phyloP scores from a whole-genome alignment of 2,329 filamentous ascomycete genomes.

The Xylaria sp. region DNA sequence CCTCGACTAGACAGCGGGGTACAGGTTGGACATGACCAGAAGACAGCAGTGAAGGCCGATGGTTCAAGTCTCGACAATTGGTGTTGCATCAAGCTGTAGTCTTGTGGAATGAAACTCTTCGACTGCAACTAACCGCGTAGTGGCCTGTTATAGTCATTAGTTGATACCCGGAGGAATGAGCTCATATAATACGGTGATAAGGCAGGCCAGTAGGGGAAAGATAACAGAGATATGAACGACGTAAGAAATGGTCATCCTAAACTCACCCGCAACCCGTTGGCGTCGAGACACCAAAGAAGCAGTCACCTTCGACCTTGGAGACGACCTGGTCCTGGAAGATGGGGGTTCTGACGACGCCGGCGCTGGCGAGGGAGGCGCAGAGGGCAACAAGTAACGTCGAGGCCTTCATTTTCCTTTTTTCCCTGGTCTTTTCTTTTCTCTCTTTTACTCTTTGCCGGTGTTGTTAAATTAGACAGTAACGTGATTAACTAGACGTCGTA shows the following conservation, averaged over 20 bases:
- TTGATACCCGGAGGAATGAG: not conserved
- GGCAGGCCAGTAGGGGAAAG: not conserved
- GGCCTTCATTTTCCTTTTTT: constrained; percentile 55
- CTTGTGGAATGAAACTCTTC: not conserved
- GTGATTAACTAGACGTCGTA: not conserved
- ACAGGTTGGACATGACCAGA: not conserved
- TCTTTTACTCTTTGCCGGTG: constrained; percentile 1
- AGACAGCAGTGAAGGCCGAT: not conserved
- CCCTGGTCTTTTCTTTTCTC: constrained; percentile 1
- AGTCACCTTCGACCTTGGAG: constrained; percentile 60
- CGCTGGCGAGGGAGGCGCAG: constrained; percentile 60
- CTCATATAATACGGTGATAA: not conserved
- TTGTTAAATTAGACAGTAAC: not conserved
- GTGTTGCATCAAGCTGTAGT: not conserved
- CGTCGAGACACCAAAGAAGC: constrained; percentile 67
- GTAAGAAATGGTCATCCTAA: not conserved
- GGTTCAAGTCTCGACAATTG: not conserved
- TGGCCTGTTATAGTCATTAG: constrained; percentile 23
- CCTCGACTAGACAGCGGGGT: too few relatives aligned
- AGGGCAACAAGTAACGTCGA: constrained; percentile 57
- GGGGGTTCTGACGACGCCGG: constrained; percentile 67
- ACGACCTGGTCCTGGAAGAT: constrained; percentile 64
- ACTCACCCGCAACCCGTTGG: constrained; percentile 68
- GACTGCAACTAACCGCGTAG: constrained; percentile 13
- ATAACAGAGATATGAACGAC: not conserved